A percentile compares a stretch with the other conserved stretches of the same genome.
These are phyloP conservation scores for Ligustrum vulgare DNA, from an alignment of 257 asterid species.

Conservation along the genomic window DNA sequence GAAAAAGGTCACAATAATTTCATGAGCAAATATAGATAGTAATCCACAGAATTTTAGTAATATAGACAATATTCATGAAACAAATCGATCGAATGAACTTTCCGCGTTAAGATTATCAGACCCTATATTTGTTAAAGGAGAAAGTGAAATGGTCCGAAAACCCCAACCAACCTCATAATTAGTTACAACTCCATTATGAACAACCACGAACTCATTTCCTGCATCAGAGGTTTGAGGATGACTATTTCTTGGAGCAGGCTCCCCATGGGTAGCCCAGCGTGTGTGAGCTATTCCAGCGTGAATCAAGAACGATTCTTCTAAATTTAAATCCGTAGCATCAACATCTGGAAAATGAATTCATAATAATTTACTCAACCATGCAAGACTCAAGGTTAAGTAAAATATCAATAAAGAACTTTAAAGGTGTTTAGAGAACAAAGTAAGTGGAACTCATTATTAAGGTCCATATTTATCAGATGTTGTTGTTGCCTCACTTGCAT, in stretches of 20 bases:
- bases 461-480: not conserved
- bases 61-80: not conserved
- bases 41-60: conserved; percentile 9
- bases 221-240: conserved; percentile 92
- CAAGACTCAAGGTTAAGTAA: not conserved
- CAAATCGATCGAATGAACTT: conserved; percentile 10
- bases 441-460: not conserved
- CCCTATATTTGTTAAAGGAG: not conserved
- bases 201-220: conserved; percentile 83
- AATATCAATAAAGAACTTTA: not conserved
- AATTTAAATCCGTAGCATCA: conserved; percentile 65
- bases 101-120: not conserved
- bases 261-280: conserved; percentile 99
- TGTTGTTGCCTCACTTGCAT: not conserved
- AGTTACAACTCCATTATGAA: conserved; percentile 94
- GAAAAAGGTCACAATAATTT: not conserved
- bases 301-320: conserved; percentile 76
- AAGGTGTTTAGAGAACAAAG: not conserved
- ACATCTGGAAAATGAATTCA: conserved; percentile 59
- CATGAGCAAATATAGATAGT: not conserved
- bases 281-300: conserved; percentile 99
- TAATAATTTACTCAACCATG: conserved; percentile 15
- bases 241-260: conserved; percentile 94
- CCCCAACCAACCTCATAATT: conserved; percentile 73
- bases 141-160: not conserved